These are phyloP conservation scores for Termitomyces sp. DNA, from an alignment of 768 basidiomycete genomes.

Conservation along the genomic window DNA sequence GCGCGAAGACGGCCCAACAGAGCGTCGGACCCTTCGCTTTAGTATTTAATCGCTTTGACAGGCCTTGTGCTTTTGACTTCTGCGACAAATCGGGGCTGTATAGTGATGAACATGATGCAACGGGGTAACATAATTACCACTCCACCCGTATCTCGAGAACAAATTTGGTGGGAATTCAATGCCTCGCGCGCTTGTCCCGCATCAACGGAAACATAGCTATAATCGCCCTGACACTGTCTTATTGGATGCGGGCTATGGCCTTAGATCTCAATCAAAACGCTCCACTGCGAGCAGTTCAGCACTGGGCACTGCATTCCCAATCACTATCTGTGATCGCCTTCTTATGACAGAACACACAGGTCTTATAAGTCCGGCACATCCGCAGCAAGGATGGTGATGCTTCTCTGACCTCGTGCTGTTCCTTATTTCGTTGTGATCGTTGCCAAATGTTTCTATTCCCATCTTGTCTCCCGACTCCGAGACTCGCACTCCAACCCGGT, in stretches of 20 bases:
- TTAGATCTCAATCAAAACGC: not conserved
- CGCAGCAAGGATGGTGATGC: conserved; percentile 1
- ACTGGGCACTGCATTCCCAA: too few relatives aligned
- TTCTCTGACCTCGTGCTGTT: not conserved
- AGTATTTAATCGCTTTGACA: not conserved
- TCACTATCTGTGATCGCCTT: not conserved
- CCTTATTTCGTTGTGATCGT: conserved; percentile 4
- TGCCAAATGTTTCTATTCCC: conserved; percentile 10
- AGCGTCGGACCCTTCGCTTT: not conserved
- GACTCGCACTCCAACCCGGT: conserved; percentile 15
- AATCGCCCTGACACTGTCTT: not conserved
- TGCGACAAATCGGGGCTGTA: not conserved
- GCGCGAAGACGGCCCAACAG: not conserved
- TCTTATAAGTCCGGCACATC: not conserved
- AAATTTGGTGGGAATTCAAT: not conserved
- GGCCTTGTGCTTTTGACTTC: not conserved
- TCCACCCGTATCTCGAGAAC: not conserved
- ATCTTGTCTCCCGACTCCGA: conserved; percentile 12
- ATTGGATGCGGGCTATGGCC: not conserved
- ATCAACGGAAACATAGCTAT: not conserved
- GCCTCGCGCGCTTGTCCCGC: not conserved
- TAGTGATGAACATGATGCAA: not conserved
- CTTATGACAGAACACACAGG: not conserved
- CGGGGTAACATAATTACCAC: not conserved
- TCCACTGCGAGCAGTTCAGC: not conserved